These are phyloP conservation scores for Ensete ventricosum DNA, from an alignment of 176 grass and related monocot genomes.

Conservation along the genomic window DNA sequence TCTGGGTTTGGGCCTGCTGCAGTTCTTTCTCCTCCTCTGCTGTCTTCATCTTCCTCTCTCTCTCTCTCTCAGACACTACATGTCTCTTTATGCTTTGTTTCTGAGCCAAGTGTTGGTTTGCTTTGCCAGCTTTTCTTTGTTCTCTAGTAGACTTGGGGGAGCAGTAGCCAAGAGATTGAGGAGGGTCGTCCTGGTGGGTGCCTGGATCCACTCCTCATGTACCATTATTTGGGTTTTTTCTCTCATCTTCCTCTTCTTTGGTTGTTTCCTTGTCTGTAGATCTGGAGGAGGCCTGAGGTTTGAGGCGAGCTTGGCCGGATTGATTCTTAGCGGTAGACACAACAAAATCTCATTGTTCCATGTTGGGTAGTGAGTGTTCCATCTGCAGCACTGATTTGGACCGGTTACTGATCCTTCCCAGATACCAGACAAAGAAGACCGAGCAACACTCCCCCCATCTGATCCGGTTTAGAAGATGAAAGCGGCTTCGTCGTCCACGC, in stretches of 20 bases:
- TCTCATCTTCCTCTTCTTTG: not conserved
- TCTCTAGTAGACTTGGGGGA: constrained; percentile 32
- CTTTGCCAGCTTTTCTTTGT: constrained; percentile 30
- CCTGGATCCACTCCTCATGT: not conserved
- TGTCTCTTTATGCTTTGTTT: constrained; percentile 3
- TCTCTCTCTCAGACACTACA: not conserved
- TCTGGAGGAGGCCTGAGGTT: not conserved
- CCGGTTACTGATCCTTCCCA: constrained; percentile 14
- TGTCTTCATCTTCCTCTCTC: not conserved
- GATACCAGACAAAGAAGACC: constrained; percentile 21
- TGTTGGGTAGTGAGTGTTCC: constrained; percentile 20
- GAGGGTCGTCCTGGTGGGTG: not conserved
- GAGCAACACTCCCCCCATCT: not conserved
- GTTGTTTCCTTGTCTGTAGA: constrained; percentile 23
- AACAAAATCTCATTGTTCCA: constrained; percentile 7
- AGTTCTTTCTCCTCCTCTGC: too few relatives aligned
- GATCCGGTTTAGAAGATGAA: constrained; percentile 38
- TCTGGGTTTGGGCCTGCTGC: constrained; percentile 5
- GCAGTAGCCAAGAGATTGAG: not conserved
- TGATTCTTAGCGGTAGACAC: constrained; percentile 17
- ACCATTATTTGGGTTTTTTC: constrained; percentile 1
- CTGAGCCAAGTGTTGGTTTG: constrained; percentile 1
- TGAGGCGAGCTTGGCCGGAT: constrained; percentile 6
- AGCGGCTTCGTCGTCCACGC: constrained; percentile 49
- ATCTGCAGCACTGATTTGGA: constrained; percentile 20